These are phyloP conservation scores for Arthrobotrys iridis DNA, from an alignment of 2,329 filamentous ascomycete species.

Conservation along the genomic window DNA sequence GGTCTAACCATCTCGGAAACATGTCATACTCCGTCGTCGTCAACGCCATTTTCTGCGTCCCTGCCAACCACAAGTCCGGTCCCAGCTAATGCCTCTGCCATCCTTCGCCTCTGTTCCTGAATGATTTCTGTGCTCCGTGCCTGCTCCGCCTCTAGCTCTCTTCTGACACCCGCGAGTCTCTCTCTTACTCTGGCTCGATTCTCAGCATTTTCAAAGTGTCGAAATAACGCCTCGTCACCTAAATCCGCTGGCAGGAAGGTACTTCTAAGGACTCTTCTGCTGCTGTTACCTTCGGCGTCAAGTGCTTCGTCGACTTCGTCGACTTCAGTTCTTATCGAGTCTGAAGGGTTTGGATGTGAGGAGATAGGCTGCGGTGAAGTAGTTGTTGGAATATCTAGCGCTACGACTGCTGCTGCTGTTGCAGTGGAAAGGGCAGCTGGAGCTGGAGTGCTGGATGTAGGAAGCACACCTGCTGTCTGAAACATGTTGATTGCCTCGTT, in stretches of 20 bases:
- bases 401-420: not conserved
- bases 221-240: conserved; percentile 51
- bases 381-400: conserved; percentile 16
- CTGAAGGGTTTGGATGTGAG: conserved; percentile 5
- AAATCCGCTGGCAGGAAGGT: conserved; percentile 50
- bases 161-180: conserved; percentile 34
- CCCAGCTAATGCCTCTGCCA: conserved; percentile 27
- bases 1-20: not conserved
- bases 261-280: conserved; percentile 40
- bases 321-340: conserved; percentile 37
- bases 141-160: conserved; percentile 46
- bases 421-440: conserved; percentile 4
- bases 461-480: conserved; percentile 24
- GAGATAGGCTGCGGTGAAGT: conserved; percentile 7
- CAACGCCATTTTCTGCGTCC: not conserved
- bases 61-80: not conserved
- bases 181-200: conserved; percentile 41
- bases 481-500: conserved; percentile 46
- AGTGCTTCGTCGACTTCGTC: conserved; percentile 49
- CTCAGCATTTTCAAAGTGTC: conserved; percentile 45
- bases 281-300: conserved; percentile 51
- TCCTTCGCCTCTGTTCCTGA: conserved; percentile 38
- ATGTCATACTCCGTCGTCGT: not conserved
- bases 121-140: conserved; percentile 46
- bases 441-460: not conserved